phyloP scores from a whole-genome alignment of 1,284 basidiomycete genomes.

The Malassezia cuniculi region DNA sequence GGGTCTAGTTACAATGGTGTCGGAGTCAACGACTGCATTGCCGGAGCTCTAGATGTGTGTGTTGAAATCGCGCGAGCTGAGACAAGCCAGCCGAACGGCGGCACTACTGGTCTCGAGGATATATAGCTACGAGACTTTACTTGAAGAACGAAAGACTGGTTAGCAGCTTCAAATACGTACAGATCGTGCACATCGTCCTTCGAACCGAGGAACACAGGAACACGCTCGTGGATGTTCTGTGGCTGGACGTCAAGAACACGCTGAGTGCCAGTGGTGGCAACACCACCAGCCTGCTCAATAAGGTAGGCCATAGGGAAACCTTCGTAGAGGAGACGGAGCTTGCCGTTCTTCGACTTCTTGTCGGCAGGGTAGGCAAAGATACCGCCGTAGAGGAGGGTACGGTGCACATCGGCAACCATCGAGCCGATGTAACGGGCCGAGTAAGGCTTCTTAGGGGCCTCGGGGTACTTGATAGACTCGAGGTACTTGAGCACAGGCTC shows the following conservation, averaged over 20 bases:
- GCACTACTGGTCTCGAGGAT: too few relatives aligned
- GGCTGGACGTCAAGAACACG: slow-evolving; percentile 88
- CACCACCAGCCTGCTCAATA: slow-evolving; percentile 89
- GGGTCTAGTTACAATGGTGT: slow-evolving; percentile 81
- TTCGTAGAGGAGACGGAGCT: slow-evolving; percentile 88
- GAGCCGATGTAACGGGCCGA: slow-evolving; percentile 75
- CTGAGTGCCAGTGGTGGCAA: slow-evolving; percentile 83
- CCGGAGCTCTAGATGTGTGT: slow-evolving; percentile 12
- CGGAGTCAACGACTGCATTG: slow-evolving; percentile 75
- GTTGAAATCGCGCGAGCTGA: slow-evolving; percentile 6
- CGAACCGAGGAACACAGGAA: slow-evolving; percentile 84
- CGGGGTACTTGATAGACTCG: slow-evolving; percentile 72
- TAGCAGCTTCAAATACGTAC: too few relatives aligned
- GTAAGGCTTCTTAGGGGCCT: slow-evolving; percentile 45
- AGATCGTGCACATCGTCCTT: slow-evolving; percentile 81
- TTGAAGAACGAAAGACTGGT: slow-evolving; percentile 12
- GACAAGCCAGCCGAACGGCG: background rate
- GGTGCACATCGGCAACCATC: slow-evolving; percentile 96
- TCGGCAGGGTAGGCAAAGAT: slow-evolving; percentile 98
- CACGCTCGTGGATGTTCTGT: slow-evolving; percentile 77
- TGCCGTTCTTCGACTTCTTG: slow-evolving; percentile 92
- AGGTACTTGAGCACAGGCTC: slow-evolving; percentile 59
- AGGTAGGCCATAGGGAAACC: slow-evolving; percentile 99
- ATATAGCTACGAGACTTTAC: too few relatives aligned
- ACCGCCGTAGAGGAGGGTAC: slow-evolving; percentile 90